These are phyloP conservation scores for Trametes hirsuta DNA, from an alignment of 1,284 basidiomycete species.

Conservation along the genomic window DNA sequence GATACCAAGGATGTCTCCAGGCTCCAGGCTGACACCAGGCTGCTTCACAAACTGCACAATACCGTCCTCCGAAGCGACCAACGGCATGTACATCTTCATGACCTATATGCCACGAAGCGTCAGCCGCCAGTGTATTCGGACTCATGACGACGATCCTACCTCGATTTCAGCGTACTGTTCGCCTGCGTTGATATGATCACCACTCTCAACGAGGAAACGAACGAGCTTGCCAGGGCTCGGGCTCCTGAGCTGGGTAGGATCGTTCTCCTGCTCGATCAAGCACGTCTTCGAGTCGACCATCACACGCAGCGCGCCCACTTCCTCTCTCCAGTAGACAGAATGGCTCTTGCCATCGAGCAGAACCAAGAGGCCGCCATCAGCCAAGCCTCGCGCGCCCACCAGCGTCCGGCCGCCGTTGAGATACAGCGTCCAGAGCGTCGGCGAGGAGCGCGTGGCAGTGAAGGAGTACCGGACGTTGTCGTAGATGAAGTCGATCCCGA, in stretches of 20 bases:
- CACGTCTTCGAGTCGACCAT: conserved; percentile 98
- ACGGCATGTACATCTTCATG: conserved; percentile 99
- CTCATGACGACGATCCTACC: conserved; percentile 44
- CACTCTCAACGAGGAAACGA: conserved; percentile 94
- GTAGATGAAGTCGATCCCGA: conserved; percentile 98
- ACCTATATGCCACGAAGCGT: conserved; percentile 53
- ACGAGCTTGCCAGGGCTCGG: conserved; percentile 98
- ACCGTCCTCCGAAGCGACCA: conserved; percentile 96
- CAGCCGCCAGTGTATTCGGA: conserved; percentile 1
- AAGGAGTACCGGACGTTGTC: conserved; percentile 96
- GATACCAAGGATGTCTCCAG: conserved; percentile 99
- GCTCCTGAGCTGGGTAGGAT: conserved; percentile 95
- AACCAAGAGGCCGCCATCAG: conserved; percentile 94
- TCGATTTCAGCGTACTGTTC: conserved; percentile 99
- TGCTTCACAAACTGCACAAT: conserved; percentile 98
- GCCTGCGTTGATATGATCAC: conserved; percentile 95
- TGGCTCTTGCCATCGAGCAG: conserved; percentile 94
- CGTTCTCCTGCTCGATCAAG: conserved; percentile 99
- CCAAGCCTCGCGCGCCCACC: conserved; percentile 89
- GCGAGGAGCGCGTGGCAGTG: conserved; percentile 91
- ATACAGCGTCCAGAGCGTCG: conserved; percentile 91
- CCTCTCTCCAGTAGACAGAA: conserved; percentile 98
- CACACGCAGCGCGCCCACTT: conserved; percentile 92
- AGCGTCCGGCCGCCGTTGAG: conserved; percentile 93
- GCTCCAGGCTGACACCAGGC: conserved; percentile 93